phyloP scores from a whole-genome alignment of 768 basidiomycete species.

The Termitomyces sp. region DNA sequence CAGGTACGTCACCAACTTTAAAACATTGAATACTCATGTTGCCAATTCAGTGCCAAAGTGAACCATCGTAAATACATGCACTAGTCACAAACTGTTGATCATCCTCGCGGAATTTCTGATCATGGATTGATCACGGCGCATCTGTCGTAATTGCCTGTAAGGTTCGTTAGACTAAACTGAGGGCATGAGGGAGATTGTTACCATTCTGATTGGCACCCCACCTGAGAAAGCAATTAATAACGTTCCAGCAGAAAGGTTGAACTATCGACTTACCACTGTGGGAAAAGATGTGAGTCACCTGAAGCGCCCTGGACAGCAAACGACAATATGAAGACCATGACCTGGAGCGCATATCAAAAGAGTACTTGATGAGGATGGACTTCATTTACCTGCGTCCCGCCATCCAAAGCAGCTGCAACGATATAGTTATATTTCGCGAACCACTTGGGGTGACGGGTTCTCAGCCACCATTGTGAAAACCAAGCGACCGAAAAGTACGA shows the following conservation, averaged over 20 bases:
- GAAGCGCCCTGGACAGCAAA: constrained; percentile 50
- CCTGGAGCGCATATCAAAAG: constrained; percentile 27
- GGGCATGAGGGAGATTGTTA: constrained; percentile 17
- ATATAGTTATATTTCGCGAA: constrained; percentile 43
- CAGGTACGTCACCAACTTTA: too few relatives aligned
- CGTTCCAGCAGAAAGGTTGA: background rate
- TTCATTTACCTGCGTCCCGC: constrained; percentile 28
- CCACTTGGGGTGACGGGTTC: constrained; percentile 42
- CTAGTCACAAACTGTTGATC: background rate
- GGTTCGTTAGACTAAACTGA: background rate
- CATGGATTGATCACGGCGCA: constrained; percentile 24
- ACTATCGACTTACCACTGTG: constrained; percentile 33
- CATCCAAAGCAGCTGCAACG: constrained; percentile 33
- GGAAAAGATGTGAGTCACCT: constrained; percentile 45
- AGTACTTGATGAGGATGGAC: background rate
- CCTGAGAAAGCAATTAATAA: constrained; percentile 15
- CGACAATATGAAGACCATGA: constrained; percentile 53
- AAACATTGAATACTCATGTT: background rate
- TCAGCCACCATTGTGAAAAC: constrained; percentile 44
- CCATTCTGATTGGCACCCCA: constrained; percentile 56
- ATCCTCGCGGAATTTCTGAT: background rate
- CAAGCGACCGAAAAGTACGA: constrained; percentile 38
- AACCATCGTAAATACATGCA: background rate
- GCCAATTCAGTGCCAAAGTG: too few relatives aligned
- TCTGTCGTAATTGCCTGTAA: constrained; percentile 33